Base-by-base conservation (phyloP, 257 asterid species). In the Rauvolfia tetraphylla region DNA sequence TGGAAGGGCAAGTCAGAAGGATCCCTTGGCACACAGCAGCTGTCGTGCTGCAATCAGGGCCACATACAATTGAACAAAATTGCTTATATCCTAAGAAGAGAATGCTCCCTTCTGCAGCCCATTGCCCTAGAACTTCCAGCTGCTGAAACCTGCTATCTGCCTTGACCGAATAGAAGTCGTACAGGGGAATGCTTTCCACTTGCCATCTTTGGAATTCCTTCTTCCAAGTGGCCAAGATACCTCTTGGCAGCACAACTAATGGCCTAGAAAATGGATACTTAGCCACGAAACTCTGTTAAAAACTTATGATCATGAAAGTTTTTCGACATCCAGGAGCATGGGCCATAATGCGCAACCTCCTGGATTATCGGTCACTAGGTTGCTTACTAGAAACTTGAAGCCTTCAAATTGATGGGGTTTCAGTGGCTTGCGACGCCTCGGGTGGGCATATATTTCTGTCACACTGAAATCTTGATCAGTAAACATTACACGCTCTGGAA, bases 301-400 rank as follows among this genome's bases (percentile, higher is more conserved):
- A 93, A 74, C 98, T 93, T 80, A 93, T 93, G 1, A 93, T 89
- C 98, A 93, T 93, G 72, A 93, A 93, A 4, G 97, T 93, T 79
- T 92, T 92, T 12, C 98, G 97, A 29, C 97, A 93, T 77, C 98
- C 98, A 38, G 97, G 97, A 73, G 97, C 98, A 66, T 93, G 98
- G 9, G 97, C 98, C 91, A 93, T 74, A 42, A 93, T 93, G 75
- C n/a, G n/a, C 98, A 93, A 54, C 98, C 97, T 70, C 98, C 98
- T 18, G 97, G 97, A 75, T 88, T 92, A 74, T 92, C 97, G 5
- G 86, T 61, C 81, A 92, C 92, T 69, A 93, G 86, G 85, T 92
- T 92, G 85, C 93, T 89, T 5, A 92, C 82, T 63, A 93, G 93
- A 83, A 93, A 93, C 72, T 92, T 93, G 82, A 93, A 93, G 41